Evolutionary conservation across 371 early-diverging fungal genomes (phyloP).

Genomic region (Nematocida sp.): DNA sequence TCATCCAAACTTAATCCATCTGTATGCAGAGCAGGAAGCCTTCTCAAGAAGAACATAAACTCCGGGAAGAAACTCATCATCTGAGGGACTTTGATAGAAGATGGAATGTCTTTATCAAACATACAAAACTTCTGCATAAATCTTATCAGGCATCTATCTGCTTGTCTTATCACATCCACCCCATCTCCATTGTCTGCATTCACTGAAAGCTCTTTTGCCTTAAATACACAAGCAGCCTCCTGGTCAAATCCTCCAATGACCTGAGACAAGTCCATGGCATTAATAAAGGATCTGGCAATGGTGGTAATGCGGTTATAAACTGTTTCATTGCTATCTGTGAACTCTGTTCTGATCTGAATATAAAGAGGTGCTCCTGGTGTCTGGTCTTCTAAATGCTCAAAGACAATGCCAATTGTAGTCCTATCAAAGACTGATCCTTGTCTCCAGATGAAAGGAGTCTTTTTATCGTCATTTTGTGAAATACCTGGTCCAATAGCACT

Average conservation of each 20-base stretch:
- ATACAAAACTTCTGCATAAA: conserved; percentile 90
- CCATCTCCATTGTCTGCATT: conserved; percentile 93
- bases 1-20: conserved; percentile 98
- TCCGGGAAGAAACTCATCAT: conserved; percentile 95
- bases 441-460: conserved; percentile 52
- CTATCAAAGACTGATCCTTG: conserved; percentile 53
- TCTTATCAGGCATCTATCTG: conserved; percentile 94
- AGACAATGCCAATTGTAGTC: conserved; percentile 51
- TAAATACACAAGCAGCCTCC: conserved; percentile 92
- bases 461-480: conserved; percentile 11
- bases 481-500: conserved; percentile 60
- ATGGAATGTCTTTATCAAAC: conserved; percentile 85
- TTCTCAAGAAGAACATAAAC: conserved; percentile 96
- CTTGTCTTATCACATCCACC: conserved; percentile 90
- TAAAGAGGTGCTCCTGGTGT: conserved; percentile 51
- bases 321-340: conserved; percentile 55
- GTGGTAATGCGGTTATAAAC: conserved; percentile 60
- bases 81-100: conserved; percentile 77
- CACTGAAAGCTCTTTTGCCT: conserved; percentile 91
- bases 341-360: conserved; percentile 63
- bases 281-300: conserved; percentile 57
- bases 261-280: conserved; percentile 64
- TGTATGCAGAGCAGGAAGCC: conserved; percentile 92
- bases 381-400: conserved; percentile 50
- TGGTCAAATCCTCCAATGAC: conserved; percentile 89